A percentile compares a stretch with the other conserved stretches of the same genome.
Conservation (phyloP, 2,329 filamentous ascomycete genomes). For the Talaromyces pinophilus region DNA sequence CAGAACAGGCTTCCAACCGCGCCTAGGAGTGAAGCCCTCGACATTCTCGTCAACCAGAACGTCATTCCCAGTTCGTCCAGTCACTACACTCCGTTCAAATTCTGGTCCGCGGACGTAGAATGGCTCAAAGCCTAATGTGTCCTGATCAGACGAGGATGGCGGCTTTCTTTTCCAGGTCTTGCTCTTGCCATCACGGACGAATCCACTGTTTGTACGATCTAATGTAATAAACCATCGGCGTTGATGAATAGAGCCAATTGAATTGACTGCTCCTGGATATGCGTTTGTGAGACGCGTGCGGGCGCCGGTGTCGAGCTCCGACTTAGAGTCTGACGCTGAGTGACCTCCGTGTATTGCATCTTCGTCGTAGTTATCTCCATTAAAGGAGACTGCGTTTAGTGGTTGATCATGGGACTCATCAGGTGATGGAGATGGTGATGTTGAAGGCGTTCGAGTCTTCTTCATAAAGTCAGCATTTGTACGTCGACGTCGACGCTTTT, state of each 20-base stretch:
- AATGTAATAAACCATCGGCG: slow-evolving; percentile 66
- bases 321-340: slow-evolving; percentile 24
- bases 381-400: too few species aligned
- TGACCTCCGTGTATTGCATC: slow-evolving; percentile 19
- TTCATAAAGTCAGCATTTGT: slow-evolving; percentile 14
- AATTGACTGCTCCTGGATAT: slow-evolving; percentile 66
- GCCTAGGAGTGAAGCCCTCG: slow-evolving; percentile 56
- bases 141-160: background rate
- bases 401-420: background rate
- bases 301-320: background rate
- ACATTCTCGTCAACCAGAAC: slow-evolving; percentile 65
- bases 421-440: slow-evolving; percentile 25
- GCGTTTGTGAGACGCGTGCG: slow-evolving; percentile 63
- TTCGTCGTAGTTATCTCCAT: slow-evolving; percentile 17
- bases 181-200: slow-evolving; percentile 37
- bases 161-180: slow-evolving; percentile 34
- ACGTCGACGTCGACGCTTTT: slow-evolving; percentile 29
- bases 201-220: slow-evolving; percentile 62
- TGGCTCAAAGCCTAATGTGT: slow-evolving; percentile 50
- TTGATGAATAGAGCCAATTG: slow-evolving; percentile 67
- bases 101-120: slow-evolving; percentile 65
- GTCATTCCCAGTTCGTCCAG: slow-evolving; percentile 60
- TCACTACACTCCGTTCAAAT: slow-evolving; percentile 66
- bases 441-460: slow-evolving; percentile 26
- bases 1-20: slow-evolving; percentile 57